A percentile compares a stretch with the other conserved stretches of the same genome.
Conservation (phyloP, 345 rosid species). For the Triadica sebifera region DNA sequence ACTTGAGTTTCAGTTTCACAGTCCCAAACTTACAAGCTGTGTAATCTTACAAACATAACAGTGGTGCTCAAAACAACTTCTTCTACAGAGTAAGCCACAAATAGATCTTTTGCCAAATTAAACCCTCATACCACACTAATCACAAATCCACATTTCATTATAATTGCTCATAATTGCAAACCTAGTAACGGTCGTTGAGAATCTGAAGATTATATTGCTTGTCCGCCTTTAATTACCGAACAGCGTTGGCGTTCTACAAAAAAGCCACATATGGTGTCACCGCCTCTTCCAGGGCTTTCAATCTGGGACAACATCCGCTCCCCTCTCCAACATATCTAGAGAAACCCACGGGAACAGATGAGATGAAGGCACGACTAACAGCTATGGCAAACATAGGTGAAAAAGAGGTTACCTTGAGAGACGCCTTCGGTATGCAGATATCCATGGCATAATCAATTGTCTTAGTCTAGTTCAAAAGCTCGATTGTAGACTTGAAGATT, state of each 20-base stretch:
- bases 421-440: constrained; percentile 89
- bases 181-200: constrained; percentile 94
- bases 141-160: background rate
- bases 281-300: constrained; percentile 82
- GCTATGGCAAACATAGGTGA: background rate
- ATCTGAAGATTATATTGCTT: constrained; percentile 88
- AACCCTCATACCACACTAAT: background rate
- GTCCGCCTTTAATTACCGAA: constrained; percentile 80
- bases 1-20: no score
- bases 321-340: constrained; percentile 85
- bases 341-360: background rate
- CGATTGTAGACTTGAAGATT: constrained; percentile 84
- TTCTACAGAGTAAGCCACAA: background rate
- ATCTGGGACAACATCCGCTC: constrained; percentile 79
- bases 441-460: constrained; percentile 99
- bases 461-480: constrained; percentile 83
- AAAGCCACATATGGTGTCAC: constrained; percentile 80
- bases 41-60: no score
- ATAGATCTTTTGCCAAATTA: background rate
- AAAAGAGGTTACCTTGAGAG: constrained; percentile 41
- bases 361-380: background rate
- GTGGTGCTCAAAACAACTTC: no score
- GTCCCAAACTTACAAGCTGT: no score
- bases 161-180: constrained; percentile 14
- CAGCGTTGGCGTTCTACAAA: constrained; percentile 68